These are phyloP conservation scores for Otatea glauca DNA, from an alignment of 176 grass and related monocot genomes.

Conservation along the genomic window DNA sequence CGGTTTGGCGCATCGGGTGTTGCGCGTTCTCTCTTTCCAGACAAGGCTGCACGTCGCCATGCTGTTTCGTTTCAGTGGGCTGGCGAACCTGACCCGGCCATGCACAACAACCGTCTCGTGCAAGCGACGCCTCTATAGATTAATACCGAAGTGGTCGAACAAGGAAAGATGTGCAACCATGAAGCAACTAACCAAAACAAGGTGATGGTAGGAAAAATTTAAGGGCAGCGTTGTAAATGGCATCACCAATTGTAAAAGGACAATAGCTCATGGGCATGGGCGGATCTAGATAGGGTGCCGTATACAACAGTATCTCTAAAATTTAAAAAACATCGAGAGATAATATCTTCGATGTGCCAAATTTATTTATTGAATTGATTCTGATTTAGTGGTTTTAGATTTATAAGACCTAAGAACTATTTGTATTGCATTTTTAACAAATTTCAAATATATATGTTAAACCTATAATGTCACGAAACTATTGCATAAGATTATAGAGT, in stretches of 20 bases:
- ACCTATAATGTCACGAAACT: no score
- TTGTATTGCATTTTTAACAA: no score
- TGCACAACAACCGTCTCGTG: slow-evolving; percentile 17
- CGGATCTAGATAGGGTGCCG: no score
- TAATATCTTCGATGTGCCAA: no score
- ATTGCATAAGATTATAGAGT: no score
- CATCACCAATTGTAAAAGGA: not conserved
- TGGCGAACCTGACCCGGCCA: not conserved
- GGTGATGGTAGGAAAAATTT: not conserved
- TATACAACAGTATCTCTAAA: no score
- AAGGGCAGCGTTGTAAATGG: not conserved
- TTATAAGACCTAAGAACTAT: no score
- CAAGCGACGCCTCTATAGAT: not conserved
- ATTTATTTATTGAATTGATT: no score
- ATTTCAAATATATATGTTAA: no score
- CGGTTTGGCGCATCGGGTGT: not conserved
- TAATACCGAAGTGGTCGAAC: not conserved
- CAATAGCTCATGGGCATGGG: no score
- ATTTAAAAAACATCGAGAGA: no score
- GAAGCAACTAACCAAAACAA: not conserved
- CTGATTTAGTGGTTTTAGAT: no score
- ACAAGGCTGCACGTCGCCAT: not conserved
- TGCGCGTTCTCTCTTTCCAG: not conserved
- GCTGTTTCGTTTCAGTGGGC: not conserved
- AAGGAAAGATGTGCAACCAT: slow-evolving; percentile 36